Conservation (phyloP, 805 yeast genomes). For the Brettanomyces sp. region DNA sequence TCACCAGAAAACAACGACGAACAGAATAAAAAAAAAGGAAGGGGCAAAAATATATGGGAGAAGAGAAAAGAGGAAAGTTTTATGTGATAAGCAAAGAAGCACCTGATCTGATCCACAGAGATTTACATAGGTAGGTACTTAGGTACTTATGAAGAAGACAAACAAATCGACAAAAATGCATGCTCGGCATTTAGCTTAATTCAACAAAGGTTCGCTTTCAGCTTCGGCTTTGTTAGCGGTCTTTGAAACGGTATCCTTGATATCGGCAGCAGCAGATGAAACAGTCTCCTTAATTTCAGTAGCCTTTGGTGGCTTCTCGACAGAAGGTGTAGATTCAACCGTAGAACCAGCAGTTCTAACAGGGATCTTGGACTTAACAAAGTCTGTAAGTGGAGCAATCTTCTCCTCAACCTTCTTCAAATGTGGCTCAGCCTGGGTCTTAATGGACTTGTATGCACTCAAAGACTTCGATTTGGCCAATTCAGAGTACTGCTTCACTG, state of each 20-base stretch:
- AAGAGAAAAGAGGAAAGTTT: background rate
- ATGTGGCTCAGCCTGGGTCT: slow-evolving; percentile 44
- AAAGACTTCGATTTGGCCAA: slow-evolving; percentile 43
- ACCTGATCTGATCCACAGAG: too few species aligned
- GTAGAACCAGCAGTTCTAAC: slow-evolving; percentile 66
- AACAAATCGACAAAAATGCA: background rate
- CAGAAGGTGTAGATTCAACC: slow-evolving; percentile 23
- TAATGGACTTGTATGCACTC: slow-evolving; percentile 30
- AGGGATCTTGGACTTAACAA: slow-evolving; percentile 48
- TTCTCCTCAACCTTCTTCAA: slow-evolving; percentile 46
- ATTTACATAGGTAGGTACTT: too few species aligned
- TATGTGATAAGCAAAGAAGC: background rate
- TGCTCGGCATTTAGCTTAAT: background rate
- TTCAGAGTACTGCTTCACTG: slow-evolving; percentile 36
- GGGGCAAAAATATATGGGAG: too few species aligned
- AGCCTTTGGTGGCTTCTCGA: slow-evolving; percentile 7
- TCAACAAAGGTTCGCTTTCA: slow-evolving; percentile 5
- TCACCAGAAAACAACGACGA: too few species aligned
- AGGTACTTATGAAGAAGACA: too few species aligned
- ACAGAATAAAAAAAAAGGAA: background rate
- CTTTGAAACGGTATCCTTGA: slow-evolving; percentile 3
- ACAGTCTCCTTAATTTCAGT: slow-evolving; percentile 2
- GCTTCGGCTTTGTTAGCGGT: slow-evolving; percentile 1
- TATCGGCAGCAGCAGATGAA: slow-evolving; percentile 2
- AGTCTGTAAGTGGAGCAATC: slow-evolving; percentile 58